These are phyloP conservation scores for Vachellia collinsii DNA, from an alignment of 306 rosid species.

Conservation along the genomic window DNA sequence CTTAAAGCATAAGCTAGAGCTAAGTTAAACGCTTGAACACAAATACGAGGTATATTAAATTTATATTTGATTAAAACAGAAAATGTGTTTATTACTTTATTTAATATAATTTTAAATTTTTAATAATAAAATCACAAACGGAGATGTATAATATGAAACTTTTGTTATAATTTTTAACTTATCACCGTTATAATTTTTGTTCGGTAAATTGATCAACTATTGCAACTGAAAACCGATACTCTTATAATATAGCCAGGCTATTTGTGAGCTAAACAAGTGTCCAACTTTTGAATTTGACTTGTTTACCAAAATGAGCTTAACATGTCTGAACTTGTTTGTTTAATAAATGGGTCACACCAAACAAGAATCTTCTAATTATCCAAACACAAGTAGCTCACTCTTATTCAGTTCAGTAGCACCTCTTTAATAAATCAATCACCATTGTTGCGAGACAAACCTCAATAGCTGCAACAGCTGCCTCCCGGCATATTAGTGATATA, in stretches of 20 bases:
- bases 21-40: neutral
- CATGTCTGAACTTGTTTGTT: neutral
- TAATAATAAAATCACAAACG: neutral
- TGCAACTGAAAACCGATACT: neutral
- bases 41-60: neutral
- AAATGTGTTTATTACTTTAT: neutral
- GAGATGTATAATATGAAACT: neutral
- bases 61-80: neutral
- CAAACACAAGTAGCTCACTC: neutral
- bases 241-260: neutral
- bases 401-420: neutral
- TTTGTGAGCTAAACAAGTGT: neutral
- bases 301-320: neutral
- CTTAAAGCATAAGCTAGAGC: neutral
- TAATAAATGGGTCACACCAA: neutral
- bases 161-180: too few relatives aligned
- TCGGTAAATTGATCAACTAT: neutral
- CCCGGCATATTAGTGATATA: conserved; percentile 78
- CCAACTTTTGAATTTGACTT: neutral
- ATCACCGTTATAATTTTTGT: neutral
- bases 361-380: neutral
- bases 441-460: conserved; percentile 62
- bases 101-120: neutral
- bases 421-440: conserved; percentile 15
- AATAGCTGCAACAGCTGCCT: conserved; percentile 79